A percentile compares a stretch with the other conserved stretches of the same genome.
phyloP scores from a whole-genome alignment of 495 filamentous ascomycete species.

The Hypomontagnella monticulosa region DNA sequence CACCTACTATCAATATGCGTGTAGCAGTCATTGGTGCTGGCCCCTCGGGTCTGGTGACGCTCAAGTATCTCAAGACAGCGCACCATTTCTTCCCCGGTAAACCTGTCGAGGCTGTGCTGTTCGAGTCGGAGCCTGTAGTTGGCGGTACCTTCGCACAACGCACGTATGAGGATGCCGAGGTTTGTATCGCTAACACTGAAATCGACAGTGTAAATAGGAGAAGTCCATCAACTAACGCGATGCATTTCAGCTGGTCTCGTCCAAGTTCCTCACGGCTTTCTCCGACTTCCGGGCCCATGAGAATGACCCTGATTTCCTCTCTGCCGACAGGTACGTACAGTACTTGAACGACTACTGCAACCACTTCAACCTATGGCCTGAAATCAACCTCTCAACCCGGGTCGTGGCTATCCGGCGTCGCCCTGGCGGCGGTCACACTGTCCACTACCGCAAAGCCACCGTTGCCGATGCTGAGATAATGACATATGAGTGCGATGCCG shows the following conservation, averaged over 20 bases:
- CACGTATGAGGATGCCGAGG: conserved; percentile 20
- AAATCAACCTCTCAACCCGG: conserved; percentile 9
- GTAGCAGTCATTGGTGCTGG: conserved; percentile 44
- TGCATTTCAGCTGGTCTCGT: conserved; percentile 51
- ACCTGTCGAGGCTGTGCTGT: conserved; percentile 37
- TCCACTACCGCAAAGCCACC: conserved; percentile 31
- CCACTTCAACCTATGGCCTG: conserved; percentile 14
- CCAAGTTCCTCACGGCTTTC: conserved; percentile 53
- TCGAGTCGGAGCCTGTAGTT: conserved; percentile 6
- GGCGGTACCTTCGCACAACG: conserved; percentile 22
- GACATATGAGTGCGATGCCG: conserved; percentile 51
- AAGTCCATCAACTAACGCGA: not conserved
- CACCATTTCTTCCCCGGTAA: conserved; percentile 31
- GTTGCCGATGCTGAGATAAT: conserved; percentile 5
- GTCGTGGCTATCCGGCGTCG: conserved; percentile 34
- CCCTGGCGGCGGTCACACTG: conserved; percentile 39
- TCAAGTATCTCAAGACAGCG: conserved; percentile 45
- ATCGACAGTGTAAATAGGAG: not conserved
- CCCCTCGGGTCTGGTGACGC: conserved; percentile 44
- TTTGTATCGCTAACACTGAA: not conserved
- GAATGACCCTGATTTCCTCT: conserved; percentile 50
- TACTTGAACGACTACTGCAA: conserved; percentile 44
- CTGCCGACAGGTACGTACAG: conserved; percentile 43
- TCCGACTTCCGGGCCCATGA: conserved; percentile 50
- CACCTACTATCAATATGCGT: conserved; percentile 13